A percentile compares a stretch with the other conserved stretches of the same genome.
These are phyloP conservation scores for Lagerstroemia speciosa DNA, from an alignment of 345 rosid genomes.

Conservation along the genomic window DNA sequence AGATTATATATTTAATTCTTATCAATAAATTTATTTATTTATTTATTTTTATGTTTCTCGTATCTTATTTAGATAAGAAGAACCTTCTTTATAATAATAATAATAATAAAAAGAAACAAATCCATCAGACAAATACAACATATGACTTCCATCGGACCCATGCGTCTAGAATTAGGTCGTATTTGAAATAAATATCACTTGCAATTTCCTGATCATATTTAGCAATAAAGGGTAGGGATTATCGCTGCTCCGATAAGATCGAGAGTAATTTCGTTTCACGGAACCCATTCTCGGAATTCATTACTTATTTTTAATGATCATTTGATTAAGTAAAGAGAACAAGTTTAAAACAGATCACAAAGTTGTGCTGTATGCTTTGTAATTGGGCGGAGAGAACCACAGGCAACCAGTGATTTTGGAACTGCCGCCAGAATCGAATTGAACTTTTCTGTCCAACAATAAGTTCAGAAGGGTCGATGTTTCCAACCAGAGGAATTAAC, in stretches of 20 bases:
- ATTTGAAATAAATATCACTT: no score
- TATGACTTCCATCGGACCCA: neutral
- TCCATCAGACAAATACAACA: neutral
- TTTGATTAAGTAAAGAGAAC: neutral
- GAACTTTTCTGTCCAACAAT: neutral
- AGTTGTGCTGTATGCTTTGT: constrained; percentile 6
- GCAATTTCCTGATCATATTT: no score
- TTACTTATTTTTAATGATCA: neutral
- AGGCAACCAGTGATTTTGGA: constrained; percentile 10
- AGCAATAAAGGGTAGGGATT: no score
- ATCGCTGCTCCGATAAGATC: no score
- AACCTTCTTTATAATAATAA: no score
- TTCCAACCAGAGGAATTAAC: neutral
- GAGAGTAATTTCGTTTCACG: no score
- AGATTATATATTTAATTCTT: no score
- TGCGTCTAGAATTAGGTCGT: neutral
- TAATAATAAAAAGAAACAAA: no score
- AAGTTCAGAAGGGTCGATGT: neutral
- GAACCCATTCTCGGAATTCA: no score
- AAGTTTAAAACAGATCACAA: neutral
- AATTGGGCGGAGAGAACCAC: constrained; percentile 21
- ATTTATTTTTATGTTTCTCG: no score
- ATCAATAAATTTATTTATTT: no score
- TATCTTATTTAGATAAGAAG: no score
- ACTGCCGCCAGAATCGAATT: constrained; percentile 15